A percentile compares a stretch with the other conserved stretches of the same genome.
These are phyloP conservation scores for Monotropa hypopitys DNA, from an alignment of 179 eudicot species.

Conservation along the genomic window DNA sequence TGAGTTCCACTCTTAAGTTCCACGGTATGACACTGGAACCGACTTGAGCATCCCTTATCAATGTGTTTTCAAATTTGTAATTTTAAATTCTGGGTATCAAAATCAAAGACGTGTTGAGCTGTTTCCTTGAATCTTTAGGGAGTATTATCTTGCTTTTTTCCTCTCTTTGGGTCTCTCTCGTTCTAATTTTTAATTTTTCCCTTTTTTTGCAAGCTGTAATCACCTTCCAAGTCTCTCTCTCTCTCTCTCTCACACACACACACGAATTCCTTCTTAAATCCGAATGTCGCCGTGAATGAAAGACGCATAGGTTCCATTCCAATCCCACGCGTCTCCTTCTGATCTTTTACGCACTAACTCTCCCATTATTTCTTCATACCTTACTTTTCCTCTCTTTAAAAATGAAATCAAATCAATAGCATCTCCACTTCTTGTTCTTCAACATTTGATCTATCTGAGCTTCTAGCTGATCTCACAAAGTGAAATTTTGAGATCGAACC, in stretches of 20 bases:
- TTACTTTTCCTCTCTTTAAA: background rate
- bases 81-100: background rate
- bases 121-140: background rate
- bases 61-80: too few species aligned
- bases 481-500: background rate
- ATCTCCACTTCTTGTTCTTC: background rate
- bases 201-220: conserved; percentile 11
- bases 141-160: background rate
- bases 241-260: background rate
- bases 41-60: too few species aligned
- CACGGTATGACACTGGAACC: too few species aligned
- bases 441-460: background rate
- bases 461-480: background rate
- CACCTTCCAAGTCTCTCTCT: background rate
- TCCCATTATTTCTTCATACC: background rate
- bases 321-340: background rate
- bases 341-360: background rate
- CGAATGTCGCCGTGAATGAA: background rate
- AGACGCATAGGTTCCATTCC: conserved; percentile 3
- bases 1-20: too few species aligned
- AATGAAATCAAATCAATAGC: background rate
- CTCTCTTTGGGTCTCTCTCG: background rate
- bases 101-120: conserved; percentile 38
- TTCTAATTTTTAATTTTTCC: conserved; percentile 5
- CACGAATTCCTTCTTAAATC: background rate